Base-by-base conservation (phyloP, 805 yeast species). In the Candida sakaeoensis region DNA sequence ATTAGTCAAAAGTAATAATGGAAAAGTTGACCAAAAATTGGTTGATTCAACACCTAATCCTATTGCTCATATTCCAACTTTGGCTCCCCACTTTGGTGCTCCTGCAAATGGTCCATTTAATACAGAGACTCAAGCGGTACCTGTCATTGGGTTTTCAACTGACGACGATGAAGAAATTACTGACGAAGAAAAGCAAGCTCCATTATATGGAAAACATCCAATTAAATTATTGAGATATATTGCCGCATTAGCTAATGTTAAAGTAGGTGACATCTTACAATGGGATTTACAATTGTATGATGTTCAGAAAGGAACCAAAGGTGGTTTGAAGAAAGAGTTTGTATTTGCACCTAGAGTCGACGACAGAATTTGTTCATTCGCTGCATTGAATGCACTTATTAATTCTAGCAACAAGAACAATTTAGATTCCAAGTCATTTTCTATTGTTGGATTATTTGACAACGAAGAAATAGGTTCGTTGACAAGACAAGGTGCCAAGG, bases 41-140 rank as follows among this genome's bases (percentile, higher is more conserved):
- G 73, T 80, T 26, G 74, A 74, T 54, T 77, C 83, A 4, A 63
- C 82, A 1, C 84, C 85, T 12, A 72, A 70, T 47, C 86, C 87
- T 46, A 74, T 87, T 51, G 95, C 90, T 10, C 80, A 80, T 50
- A 83, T 87, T 39, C 95, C 95, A 4, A 75, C 91, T 2, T 69
- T 88, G 54, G 95, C 95, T 5, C 90, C 90, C 3, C 95, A 87
- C 64, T 88, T 87, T 58, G 95, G 95, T 34, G 65, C 59, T 7
- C 80, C 80, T 5, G 72, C 88, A 2, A 53, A 61, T 17, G 82
- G 82, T 7, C 90, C 90, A 5, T 85, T 82, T 64, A 85, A 88
- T 63, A 68, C 65, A 40, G 95, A 87, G 58, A 82, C 84, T 19
- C 79, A 81, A 53, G 80, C 84, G 37, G 85, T 85, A 14, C 96